Conservation (phyloP, 228 moss, liverwort and hornwort genomes). For the Sphagnum fallax region DNA sequence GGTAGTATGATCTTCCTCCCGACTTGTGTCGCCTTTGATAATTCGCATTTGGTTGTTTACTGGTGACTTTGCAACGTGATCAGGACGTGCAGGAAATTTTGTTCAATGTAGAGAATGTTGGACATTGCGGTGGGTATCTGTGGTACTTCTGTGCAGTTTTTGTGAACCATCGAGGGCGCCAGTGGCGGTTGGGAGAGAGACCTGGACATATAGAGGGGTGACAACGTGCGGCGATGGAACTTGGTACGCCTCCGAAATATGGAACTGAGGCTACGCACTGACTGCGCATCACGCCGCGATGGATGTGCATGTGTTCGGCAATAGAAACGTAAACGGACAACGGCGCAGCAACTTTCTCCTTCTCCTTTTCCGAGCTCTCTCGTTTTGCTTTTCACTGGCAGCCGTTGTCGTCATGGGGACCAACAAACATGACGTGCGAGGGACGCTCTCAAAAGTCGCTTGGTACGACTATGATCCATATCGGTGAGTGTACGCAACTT, state of each 20-base stretch:
- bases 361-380: conserved; percentile 32
- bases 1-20: no score
- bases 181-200: no score
- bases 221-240: no score
- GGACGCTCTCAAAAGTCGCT: conserved; percentile 16
- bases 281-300: not conserved
- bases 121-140: no score
- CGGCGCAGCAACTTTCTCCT: conserved; percentile 33
- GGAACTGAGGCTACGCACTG: not conserved
- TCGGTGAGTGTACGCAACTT: conserved; percentile 13
- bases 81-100: no score
- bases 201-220: no score
- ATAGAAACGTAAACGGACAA: not conserved
- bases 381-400: conserved; percentile 44
- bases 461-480: conserved; percentile 58
- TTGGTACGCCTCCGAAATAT: not conserved
- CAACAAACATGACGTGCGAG: conserved; percentile 25
- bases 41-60: no score
- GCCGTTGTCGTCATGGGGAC: conserved; percentile 53
- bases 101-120: no score
- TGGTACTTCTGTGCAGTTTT: no score
- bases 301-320: conserved; percentile 5
- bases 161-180: no score
- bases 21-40: no score
- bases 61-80: no score